Base-by-base conservation (phyloP, 208 protist species). In the Trypanosoma conorhini region DNA sequence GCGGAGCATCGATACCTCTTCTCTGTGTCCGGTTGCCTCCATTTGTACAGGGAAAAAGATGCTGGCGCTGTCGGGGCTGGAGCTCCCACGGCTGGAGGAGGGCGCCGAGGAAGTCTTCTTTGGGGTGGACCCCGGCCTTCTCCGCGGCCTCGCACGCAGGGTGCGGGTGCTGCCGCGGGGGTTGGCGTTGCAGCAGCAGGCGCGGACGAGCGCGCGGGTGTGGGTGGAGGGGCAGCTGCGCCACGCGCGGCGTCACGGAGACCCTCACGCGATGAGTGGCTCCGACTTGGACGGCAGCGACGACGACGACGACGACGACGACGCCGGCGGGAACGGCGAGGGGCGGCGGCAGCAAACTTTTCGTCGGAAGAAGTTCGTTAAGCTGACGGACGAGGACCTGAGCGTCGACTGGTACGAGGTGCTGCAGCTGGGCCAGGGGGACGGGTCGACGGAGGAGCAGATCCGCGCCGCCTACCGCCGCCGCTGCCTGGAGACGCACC, bases 401-500 rank as follows among this genome's bases (percentile, higher is more conserved):
- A 44, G 77, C 8, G 74, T 89, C 5, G 85, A 96, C 79, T 96
- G 91, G 91, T 96, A 96, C 67, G 91, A 84, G n/a, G 74, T 96
- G 28, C 78, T 96, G 44, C 80, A 87, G 35, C 66, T 94, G 35
- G 70, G 74, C 67, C 72, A 93, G 59, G 68, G 67, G n/a, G 85
- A 93, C 19, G 78, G 67, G 0, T 80, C 87, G 21, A 88, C 85
- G 0, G 88, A 92, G 19, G 86, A 92, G 12, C 80, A 94, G 56
- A 87, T 96, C 58, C 80, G 80, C 15, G 62, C 80, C 0, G 96
- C 96, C 1, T 98, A 99, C 85, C 92, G 94, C 21, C 83, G 87
- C 46, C 83, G 90, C 50, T 97, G 94, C 69, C 80, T 99, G 0
- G 93, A 98, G 58, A 98, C 93, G 10, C 98, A 99, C 78, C 98